Percentiles rank a stretch among this genome's conserved stretches.
These are phyloP conservation scores for Simplicillium aogashimaense DNA, from an alignment of 2,329 filamentous ascomycete genomes.

Conservation along the genomic window DNA sequence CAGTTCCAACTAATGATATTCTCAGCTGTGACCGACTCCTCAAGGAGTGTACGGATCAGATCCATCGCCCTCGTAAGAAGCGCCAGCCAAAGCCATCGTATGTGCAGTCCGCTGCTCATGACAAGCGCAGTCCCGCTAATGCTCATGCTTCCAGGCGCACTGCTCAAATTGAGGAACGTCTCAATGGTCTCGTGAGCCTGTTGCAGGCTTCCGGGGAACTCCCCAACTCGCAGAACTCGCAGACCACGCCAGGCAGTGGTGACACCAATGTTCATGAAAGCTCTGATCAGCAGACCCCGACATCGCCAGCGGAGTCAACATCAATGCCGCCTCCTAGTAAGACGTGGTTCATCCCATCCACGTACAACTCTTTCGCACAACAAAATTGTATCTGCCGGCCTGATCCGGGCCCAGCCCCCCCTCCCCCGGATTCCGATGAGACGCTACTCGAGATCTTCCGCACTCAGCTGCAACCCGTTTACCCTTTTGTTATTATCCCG, in stretches of 20 bases:
- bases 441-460: slow-evolving; percentile 33
- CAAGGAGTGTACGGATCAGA: slow-evolving; percentile 35
- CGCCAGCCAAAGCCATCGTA: slow-evolving; percentile 39
- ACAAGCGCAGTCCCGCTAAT: too few relatives aligned
- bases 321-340: slow-evolving; percentile 7
- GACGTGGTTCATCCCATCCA: slow-evolving; percentile 24
- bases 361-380: slow-evolving; percentile 36
- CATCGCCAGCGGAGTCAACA: slow-evolving; percentile 8
- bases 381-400: slow-evolving; percentile 36
- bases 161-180: slow-evolving; percentile 36
- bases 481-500: slow-evolving; percentile 37
- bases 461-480: slow-evolving; percentile 28
- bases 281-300: slow-evolving; percentile 3
- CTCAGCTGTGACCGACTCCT: slow-evolving; percentile 35
- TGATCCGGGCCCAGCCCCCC: slow-evolving; percentile 25
- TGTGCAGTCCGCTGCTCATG: slow-evolving; percentile 14
- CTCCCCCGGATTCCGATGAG: slow-evolving; percentile 34
- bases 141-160: slow-evolving; percentile 26
- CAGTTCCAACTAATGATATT: neutral
- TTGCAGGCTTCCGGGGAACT: slow-evolving; percentile 33
- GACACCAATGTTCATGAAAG: neutral
- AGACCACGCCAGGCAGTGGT: slow-evolving; percentile 1
- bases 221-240: slow-evolving; percentile 4
- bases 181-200: slow-evolving; percentile 38
- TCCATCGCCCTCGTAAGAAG: slow-evolving; percentile 41